Evolutionary conservation across 257 asterid species (phyloP).

Genomic region (Capsicum chinense): DNA sequence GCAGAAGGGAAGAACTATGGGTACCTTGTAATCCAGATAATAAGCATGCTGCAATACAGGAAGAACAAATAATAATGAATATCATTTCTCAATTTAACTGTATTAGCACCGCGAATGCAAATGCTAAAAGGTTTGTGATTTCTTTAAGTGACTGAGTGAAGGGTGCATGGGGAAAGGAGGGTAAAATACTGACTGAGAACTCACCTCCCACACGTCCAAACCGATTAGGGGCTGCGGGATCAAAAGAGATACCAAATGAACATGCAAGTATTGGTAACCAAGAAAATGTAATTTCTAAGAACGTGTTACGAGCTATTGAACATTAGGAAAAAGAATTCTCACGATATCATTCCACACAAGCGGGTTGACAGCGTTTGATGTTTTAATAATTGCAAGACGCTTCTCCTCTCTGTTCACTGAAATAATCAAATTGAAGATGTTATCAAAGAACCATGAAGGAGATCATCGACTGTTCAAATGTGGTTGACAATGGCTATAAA

Average conservation of each 20-base stretch:
- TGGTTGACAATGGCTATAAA: background rate
- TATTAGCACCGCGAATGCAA: slow-evolving; percentile 11
- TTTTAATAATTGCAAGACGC: slow-evolving; percentile 59
- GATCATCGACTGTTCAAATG: slow-evolving; percentile 9
- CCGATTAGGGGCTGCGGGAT: slow-evolving; percentile 47
- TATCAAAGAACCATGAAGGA: slow-evolving; percentile 9
- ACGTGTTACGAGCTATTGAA: background rate
- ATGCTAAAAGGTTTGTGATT: slow-evolving; percentile 19
- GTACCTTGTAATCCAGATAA: slow-evolving; percentile 55
- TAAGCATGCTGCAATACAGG: slow-evolving; percentile 50
- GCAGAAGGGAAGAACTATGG: background rate
- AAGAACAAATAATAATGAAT: slow-evolving; percentile 15
- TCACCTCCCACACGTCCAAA: slow-evolving; percentile 57
- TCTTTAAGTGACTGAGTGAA: background rate
- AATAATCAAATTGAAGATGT: slow-evolving; percentile 35
- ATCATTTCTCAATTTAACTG: background rate
- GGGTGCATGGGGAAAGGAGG: background rate
- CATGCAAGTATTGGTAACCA: slow-evolving; percentile 5
- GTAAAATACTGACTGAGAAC: slow-evolving; percentile 3
- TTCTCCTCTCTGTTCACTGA: slow-evolving; percentile 88
- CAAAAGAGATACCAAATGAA: slow-evolving; percentile 15
- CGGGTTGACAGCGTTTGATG: slow-evolving; percentile 54
- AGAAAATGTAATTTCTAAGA: slow-evolving; percentile 21
- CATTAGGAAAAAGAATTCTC: slow-evolving; percentile 20
- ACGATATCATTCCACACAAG: slow-evolving; percentile 50